A percentile compares a stretch with the other conserved stretches of the same genome.
Evolutionary conservation across 2,329 filamentous ascomycete species (phyloP).

Genomic region (Fusarium avenaceum): DNA sequence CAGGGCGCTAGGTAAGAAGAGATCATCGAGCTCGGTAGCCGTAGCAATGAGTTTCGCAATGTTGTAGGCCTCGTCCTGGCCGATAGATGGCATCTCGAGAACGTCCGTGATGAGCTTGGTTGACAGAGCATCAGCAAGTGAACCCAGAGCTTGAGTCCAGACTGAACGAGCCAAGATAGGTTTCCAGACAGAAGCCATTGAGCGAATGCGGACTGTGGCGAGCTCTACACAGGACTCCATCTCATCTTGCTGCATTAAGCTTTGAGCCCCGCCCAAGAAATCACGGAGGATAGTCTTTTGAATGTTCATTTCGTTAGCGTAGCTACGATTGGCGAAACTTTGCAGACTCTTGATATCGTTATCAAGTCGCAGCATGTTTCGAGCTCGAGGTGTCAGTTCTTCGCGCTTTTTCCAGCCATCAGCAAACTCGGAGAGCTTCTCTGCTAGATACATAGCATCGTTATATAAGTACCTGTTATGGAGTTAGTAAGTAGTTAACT

Average conservation of each 20-base stretch:
- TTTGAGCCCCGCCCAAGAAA: conserved; percentile 71
- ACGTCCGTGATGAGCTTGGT: conserved; percentile 72
- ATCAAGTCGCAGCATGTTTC: conserved; percentile 69
- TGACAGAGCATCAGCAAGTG: conserved; percentile 70
- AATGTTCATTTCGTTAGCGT: conserved; percentile 70
- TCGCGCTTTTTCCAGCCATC: conserved; percentile 66
- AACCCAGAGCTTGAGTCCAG: conserved; percentile 73
- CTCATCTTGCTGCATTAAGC: conserved; percentile 70
- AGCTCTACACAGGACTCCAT: conserved; percentile 66
- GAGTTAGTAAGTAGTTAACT: conserved; percentile 13
- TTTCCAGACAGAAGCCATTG: conserved; percentile 69
- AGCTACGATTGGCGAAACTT: conserved; percentile 72
- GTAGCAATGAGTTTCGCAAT: conserved; percentile 70
- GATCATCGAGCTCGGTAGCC: conserved; percentile 70
- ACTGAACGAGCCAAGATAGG: conserved; percentile 70
- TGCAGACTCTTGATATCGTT: conserved; percentile 71
- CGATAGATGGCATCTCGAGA: conserved; percentile 71
- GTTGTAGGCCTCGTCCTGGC: conserved; percentile 73
- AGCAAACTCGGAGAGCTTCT: conserved; percentile 65
- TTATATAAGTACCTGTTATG: conserved; percentile 73
- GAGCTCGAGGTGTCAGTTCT: conserved; percentile 65
- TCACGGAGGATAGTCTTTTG: conserved; percentile 74
- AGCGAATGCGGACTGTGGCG: conserved; percentile 66
- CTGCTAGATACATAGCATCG: conserved; percentile 73
- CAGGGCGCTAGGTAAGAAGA: conserved; percentile 66